Base-by-base conservation (phyloP, 805 yeast species). In the Saturnispora silvae region DNA sequence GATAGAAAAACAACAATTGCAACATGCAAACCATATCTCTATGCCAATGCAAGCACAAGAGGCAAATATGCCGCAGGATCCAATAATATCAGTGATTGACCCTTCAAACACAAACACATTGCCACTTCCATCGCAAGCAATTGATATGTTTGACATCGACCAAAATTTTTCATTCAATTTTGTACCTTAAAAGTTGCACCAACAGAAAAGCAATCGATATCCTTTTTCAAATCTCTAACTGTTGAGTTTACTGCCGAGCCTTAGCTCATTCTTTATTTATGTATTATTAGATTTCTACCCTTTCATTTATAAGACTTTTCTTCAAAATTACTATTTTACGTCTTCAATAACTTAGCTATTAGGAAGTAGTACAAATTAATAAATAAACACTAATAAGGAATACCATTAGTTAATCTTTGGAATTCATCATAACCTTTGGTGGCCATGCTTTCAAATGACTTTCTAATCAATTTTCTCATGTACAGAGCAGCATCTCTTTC, bases 361-460 rank as follows among this genome's bases (percentile, higher is more conserved):
- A 26, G 19, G 18, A 14, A 11, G n/a, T n/a, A 22, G 24, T 17
- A 30, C 14, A 16, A 11, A n/a, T 27, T 17, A 9, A 28, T 11
- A 4, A 20, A 24, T 6, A 13, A 5, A n/a, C 7, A 14, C 20
- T 31, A 87, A 53, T 87, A 89, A 14, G 98, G 98, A 57, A 92
- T 92, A 41, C 99, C 99, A 52, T 92, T 92, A 26, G 98, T 92
- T 47, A 92, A 57, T 51, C 94, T 69, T 61, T 92, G 99, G 75
- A 92, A 92, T 63, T 87, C 96, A 55, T 92, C 99, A 59, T 92
- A 92, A 16, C 96, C 97, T 53, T 79, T 82, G 25, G 98, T 92
- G 52, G 80, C 85, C 50, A 75, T 63, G 60, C 94, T 81, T 58
- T 89, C 97, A 58, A 76, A 81, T 41, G 94, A 77, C 62, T 79